Base-by-base conservation (phyloP, 2,329 filamentous ascomycete genomes). In the Aspergillus fijiensis region DNA sequence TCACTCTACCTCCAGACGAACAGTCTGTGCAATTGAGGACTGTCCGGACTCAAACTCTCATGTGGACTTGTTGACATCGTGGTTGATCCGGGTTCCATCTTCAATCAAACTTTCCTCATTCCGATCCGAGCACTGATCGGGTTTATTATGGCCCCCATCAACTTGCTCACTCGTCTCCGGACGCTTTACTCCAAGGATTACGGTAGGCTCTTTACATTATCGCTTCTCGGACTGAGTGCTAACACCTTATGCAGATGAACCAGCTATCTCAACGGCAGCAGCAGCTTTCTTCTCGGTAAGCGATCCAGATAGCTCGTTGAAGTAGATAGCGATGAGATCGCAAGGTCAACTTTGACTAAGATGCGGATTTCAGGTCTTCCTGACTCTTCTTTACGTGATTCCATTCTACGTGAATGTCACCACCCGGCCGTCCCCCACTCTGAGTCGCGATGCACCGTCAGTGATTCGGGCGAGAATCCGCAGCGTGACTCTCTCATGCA, bases 401-500 rank as follows among this genome's bases (percentile, higher is more conserved):
- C 94, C 95, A 25, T 92, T 98, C 77, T 97, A 99, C 80, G 82
- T 94, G 64, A 95, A 89, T 21, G 77, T 86, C 4, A 84, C 86
- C 21, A 96, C 94, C 5, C 87, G 93, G 55, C 92, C 93, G 6
- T 95, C 91, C 7, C 84, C 86, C 27, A 86, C 84, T 57, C 84
- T 96, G 29, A 91, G 90, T 62, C 88, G 95, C 72, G 93, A 98
- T 84, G 89, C 91, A 29, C 92, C 93, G 10, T 89, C 89, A 11
- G 92, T 96, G 54, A 98, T 99, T 78, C 89, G 88, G 67, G 90
- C 91, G 59, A 88, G 95, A 67, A 89, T 96, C 69, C 85, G 89
- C 58, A 89, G 89, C 56, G 94, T 96, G 67, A 88, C 87, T 23
- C 74, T 90, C 59, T 92, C 91, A 49, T 95, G 91, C 72, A 72